Evolutionary conservation across 805 yeast species (phyloP), one percentile per base, ranked within the genome.

Genomic region (Clavispora carvajalis): DNA sequence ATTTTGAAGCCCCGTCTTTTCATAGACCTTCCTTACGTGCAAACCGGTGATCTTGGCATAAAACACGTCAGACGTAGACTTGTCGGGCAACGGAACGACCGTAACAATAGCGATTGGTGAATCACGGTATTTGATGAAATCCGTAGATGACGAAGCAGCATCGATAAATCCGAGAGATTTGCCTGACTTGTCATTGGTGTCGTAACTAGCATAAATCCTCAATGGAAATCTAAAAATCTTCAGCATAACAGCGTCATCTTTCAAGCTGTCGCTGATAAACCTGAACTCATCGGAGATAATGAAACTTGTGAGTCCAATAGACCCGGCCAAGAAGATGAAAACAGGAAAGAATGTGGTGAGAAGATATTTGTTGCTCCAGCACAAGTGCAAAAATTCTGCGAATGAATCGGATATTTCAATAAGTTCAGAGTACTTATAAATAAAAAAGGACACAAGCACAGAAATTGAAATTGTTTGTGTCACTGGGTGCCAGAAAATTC

Each of bases 21-120:
- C 59, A 57, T 85, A 85, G 1, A 83, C 89, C 53, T 77, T 76
- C 60, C 89, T 76, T 34, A 82, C 76, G 43, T 84, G 84, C 15
- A 77, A 53, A 6, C 80, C 76, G 5, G 80, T 67, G 35, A 82
- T 77, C 24, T 67, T 71, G 43, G 82, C 75, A 16, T 69, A 69
- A 46, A 74, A 70, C 21, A 68, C 60, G 26, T 48, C 49, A 12
- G 66, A 62, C 7, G 69, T 58, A 0, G 74, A 62, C 36, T 69
- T 52, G 8, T 70, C 67, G 5, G 52, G 45, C 44, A 60, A 50
- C n/a, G 72, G 66, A 33, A 67, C 69, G 34, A 74, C 64, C 0
- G 81, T 71, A 22, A 74, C 65, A 26, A 80, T 65, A 0, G 89
- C 88, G 54, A 85, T 79, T 13, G 93, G 90, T 1, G 80, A 67